Base-by-base conservation (phyloP, 2,329 filamentous ascomycete species). In the Ophiocordyceps polyrhachis-furcata region DNA sequence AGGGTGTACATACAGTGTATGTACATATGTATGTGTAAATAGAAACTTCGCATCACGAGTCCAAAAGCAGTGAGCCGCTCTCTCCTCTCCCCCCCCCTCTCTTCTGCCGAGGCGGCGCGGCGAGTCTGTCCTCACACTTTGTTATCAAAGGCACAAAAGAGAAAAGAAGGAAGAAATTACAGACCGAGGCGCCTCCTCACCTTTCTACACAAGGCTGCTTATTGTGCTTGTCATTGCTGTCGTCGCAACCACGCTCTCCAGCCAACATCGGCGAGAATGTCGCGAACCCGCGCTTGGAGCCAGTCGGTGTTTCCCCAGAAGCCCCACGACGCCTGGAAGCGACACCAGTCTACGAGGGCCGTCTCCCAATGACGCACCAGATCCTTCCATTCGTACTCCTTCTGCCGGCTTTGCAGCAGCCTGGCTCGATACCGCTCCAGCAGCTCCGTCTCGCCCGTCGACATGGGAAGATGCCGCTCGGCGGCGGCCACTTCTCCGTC, bases 321-420 rank as follows among this genome's bases (percentile, higher is more conserved):
- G 0, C 73, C 73, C 73, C 73, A 76, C 0, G 70, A 73, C 0
- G 72, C 71, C 55, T 76, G 72, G 44, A 76, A 76, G 6, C 73
- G 56, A 47, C 77, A 67, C 79, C 79, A 83, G 52, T 83, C 79
- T 0, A 82, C 76, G 4, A 82, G 56, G 0, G 79, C 78, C 4
- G 69, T 70, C 55, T 83, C 76, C 76, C 78, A 82, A 50, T 83
- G 77, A 19, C 68, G 58, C 5, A 68, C 54, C 15, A 82, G 72
- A 0, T 60, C 53, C 0, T 66, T 59, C 71, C 74, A 79, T 0
- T 64, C 58, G 45, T 81, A 82, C 1, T 44, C 38, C 2, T 8
- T 47, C 15, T 28, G 2, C 9, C 9, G 25, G 32, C 32, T 17
- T 37, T 37, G 32, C 6, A 63, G 53, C 2, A 76, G 49, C 0